A percentile compares a stretch with the other conserved stretches of the same genome.
phyloP scores from a whole-genome alignment of 2,329 filamentous ascomycete genomes.

The Chrysoporthe cubensis region DNA sequence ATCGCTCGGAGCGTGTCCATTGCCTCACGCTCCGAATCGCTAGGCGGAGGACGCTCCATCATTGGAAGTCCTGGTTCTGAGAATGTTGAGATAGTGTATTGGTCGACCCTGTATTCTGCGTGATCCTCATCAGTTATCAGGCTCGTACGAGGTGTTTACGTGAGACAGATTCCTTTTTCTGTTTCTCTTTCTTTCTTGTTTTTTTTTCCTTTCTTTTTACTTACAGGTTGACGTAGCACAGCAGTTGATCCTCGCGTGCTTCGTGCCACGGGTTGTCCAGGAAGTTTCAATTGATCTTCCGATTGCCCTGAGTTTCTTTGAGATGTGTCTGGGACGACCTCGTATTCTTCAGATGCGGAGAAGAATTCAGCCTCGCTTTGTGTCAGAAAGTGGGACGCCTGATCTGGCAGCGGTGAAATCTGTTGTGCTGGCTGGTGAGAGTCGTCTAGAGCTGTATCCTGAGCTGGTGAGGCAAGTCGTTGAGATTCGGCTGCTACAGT shows the following conservation, averaged over 20 bases:
- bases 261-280: neutral
- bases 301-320: constrained; percentile 1
- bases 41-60: constrained; percentile 23
- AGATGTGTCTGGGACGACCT: constrained; percentile 23
- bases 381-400: constrained; percentile 18
- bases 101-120: neutral
- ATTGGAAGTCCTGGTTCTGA: neutral
- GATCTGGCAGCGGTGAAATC: constrained; percentile 19
- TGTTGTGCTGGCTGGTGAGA: constrained; percentile 27
- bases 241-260: neutral
- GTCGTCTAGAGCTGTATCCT: constrained; percentile 15
- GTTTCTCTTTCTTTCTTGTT: too few species aligned
- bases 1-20: constrained; percentile 22
- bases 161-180: neutral
- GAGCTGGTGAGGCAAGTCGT: constrained; percentile 5
- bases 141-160: neutral
- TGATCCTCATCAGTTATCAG: neutral
- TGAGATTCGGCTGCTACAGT: constrained; percentile 5
- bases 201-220: neutral
- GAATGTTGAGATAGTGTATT: neutral
- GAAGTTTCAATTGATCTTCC: neutral
- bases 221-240: constrained; percentile 11
- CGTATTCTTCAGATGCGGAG: constrained; percentile 24
- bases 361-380: constrained; percentile 24
- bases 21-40: constrained; percentile 15